Conservation (phyloP, 2,329 filamentous ascomycete species). For the Epichloe scottii region DNA sequence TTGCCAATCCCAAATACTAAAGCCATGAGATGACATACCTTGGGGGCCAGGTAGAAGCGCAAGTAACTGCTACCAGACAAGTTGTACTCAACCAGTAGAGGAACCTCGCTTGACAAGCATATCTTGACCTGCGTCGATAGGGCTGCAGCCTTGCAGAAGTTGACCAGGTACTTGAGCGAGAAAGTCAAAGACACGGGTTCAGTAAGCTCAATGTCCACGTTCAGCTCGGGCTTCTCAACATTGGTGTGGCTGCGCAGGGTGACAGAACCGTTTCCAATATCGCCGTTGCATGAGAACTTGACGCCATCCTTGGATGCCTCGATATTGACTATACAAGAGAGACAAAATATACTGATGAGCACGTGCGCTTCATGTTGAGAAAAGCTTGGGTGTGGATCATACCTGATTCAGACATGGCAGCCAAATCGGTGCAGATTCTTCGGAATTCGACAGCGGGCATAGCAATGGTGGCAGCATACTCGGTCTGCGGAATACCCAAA, state of each 20-base stretch:
- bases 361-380: not conserved
- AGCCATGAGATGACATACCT: slow-evolving; percentile 47
- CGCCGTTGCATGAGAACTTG: slow-evolving; percentile 85
- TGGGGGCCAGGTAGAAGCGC: slow-evolving; percentile 95
- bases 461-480: slow-evolving; percentile 81
- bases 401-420: slow-evolving; percentile 92
- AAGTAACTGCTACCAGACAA: slow-evolving; percentile 75
- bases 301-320: slow-evolving; percentile 95
- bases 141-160: slow-evolving; percentile 96
- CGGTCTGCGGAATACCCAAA: slow-evolving; percentile 96
- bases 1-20: not conserved
- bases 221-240: slow-evolving; percentile 75
- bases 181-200: slow-evolving; percentile 94
- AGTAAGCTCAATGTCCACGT: slow-evolving; percentile 78
- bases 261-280: slow-evolving; percentile 91
- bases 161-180: slow-evolving; percentile 97
- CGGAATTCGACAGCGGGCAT: slow-evolving; percentile 88
- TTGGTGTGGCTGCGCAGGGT: slow-evolving; percentile 81
- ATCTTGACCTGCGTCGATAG: slow-evolving; percentile 77
- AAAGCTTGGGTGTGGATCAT: slow-evolving; percentile 12
- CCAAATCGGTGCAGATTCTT: slow-evolving; percentile 86
- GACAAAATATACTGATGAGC: not conserved
- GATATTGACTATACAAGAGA: slow-evolving; percentile 57
- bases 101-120: slow-evolving; percentile 91
- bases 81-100: slow-evolving; percentile 85